Base-by-base conservation (phyloP, 2,329 filamentous ascomycete species). In the Cercospora canescens region DNA sequence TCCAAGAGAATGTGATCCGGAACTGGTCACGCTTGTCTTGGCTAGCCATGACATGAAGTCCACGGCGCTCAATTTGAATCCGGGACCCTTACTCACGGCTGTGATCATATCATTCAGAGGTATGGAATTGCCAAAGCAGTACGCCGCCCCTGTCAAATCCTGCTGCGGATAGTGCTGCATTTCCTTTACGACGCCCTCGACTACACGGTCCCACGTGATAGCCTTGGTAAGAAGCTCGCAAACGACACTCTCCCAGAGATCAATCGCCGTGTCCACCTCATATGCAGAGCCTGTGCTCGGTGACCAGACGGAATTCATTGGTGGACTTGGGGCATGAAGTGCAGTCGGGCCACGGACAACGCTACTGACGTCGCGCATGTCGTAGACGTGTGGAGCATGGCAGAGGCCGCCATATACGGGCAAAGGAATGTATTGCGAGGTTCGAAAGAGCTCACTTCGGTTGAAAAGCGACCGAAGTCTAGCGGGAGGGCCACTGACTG, bases 231-330 rank as follows among this genome's bases (percentile, higher is more conserved):
- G 69, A 18, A 71, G 52, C 61, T 71, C 70, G 8, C 39, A n/a
- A 16, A 75, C 48, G 6, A 75, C 66, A n/a, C 37, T 50, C 61
- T 69, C 65, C 60, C 73, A 64, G 7, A 64, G 70, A 34, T 71
- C 72, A 6, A 37, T 66, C 1, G 72, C 71, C 21, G 39, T 75
- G 35, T 66, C 72, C 16, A 71, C 74, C 2, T 26, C 16, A 59
- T 74, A 77, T n/a, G 74, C 71, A 48, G 41, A 65, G 6, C 76
- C 78, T 3, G 70, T 77, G 62, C 67, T 74, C 8, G 74, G 76
- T 1, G 78, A 80, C 58, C 73, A 75, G 9, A 80, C 52, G 6
- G 77, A 54, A 35, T 50, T 28, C 26, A 62, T 16, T 4, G 50
- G n/a, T 14, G 24, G 45, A 12, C 39, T 64, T 58, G 71, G 60